These are phyloP conservation scores for Apiotrichum siamense DNA, from an alignment of 1,284 basidiomycete species.

Conservation along the genomic window DNA sequence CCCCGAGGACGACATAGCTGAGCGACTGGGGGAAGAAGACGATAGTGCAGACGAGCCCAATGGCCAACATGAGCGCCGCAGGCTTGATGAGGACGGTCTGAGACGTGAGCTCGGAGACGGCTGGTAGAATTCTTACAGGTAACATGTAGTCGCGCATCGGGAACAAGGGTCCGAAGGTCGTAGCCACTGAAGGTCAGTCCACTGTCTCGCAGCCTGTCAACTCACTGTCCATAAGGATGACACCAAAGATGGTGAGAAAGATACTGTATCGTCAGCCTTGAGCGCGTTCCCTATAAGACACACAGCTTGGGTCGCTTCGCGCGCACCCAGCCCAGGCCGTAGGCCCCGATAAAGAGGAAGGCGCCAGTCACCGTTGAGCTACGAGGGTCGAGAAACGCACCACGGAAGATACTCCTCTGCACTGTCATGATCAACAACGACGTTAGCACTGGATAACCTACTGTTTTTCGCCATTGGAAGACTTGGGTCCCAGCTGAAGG, in stretches of 20 bases:
- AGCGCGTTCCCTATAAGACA: constrained; percentile 1
- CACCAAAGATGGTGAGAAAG: constrained; percentile 56
- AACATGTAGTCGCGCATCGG: constrained; percentile 62
- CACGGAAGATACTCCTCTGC: constrained; percentile 56
- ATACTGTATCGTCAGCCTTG: constrained; percentile 21
- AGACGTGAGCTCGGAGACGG: constrained; percentile 4
- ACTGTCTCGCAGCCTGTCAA: background rate
- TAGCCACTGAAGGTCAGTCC: constrained; percentile 52
- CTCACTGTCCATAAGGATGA: constrained; percentile 39
- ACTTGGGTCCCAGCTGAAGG: constrained; percentile 49
- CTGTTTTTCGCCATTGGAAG: constrained; percentile 53
- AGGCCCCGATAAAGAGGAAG: constrained; percentile 64
- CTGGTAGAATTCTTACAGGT: constrained; percentile 27
- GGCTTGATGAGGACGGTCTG: constrained; percentile 54
- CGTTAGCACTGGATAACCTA: constrained; percentile 18
- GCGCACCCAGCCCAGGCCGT: constrained; percentile 57
- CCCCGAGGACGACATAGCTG: constrained; percentile 50
- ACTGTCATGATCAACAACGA: constrained; percentile 21
- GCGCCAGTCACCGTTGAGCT: constrained; percentile 57
- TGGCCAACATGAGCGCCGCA: constrained; percentile 56
- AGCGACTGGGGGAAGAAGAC: constrained; percentile 69
- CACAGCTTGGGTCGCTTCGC: constrained; percentile 59
- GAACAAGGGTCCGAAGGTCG: constrained; percentile 55
- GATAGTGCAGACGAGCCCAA: constrained; percentile 55
- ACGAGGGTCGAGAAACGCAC: constrained; percentile 61